Base-by-base conservation (phyloP, 2,329 filamentous ascomycete genomes). In the Penicillium palitans region DNA sequence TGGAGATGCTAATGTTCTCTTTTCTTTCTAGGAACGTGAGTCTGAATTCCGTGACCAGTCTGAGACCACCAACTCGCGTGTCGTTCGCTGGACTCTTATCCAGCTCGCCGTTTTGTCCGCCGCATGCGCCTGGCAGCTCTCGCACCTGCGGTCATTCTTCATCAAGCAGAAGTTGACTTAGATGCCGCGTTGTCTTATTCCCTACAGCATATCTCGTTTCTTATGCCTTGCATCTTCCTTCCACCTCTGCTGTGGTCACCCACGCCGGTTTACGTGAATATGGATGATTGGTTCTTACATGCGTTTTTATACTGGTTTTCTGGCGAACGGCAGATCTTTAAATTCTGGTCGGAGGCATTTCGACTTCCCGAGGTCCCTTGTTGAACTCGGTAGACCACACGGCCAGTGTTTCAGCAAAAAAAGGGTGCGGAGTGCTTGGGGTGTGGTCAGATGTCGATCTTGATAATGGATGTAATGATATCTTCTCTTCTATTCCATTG, bases 161-260 rank as follows among this genome's bases (percentile, higher is more conserved):
- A 99, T 99, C 83, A 99, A 99, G 85, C 93, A 98, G 82, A 99
- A 99, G 84, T 87, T 99, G 75, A 98, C 95, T 60, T 99, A 86
- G 52, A 59, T 58, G 42, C 58, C 39, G 50, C 57, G 61, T 53
- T 58, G 55, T 61, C 60, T 55, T 58, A 58, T 61, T 59, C 19
- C 37, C 39, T 48, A 58, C 51, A 50, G 31, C 53, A 35, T 55
- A 29, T 21, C 46, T 39, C n/a, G 10, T 44, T 50, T 61, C 52
- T 55, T 60, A 60, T 60, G 55, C 56, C 57, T 63, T 61, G 64
- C 64, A 66, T 66, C 54, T 64, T 54, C 56, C 51, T 61, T 62
- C 47, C 46, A 52, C 50, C 42, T 65, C 52, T 63, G 21, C 39
- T 55, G 44, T 53, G 57, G 42, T 48, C 48, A 52, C 47, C 39